Evolutionary conservation across 1,139 yeast genomes (phyloP), one percentile per base, ranked within the genome.

Genomic region (Suhomyces yuchorum): DNA sequence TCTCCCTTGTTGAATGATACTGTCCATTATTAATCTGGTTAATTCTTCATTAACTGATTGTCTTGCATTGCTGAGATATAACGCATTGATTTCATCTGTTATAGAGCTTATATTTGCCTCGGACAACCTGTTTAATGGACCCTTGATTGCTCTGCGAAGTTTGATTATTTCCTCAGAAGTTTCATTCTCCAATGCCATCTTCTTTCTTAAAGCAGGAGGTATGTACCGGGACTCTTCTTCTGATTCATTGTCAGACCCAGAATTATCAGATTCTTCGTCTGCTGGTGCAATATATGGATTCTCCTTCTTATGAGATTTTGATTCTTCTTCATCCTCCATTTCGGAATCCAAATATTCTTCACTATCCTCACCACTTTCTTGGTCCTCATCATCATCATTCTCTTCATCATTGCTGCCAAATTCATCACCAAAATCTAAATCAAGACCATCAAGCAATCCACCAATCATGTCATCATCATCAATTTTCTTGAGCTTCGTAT

Each of bases 271-370:
- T 2, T 44, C 46, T 6, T 44, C 49, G 8, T 44, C 44, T 4
- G 68, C 71, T 2, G 97, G 96, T 0, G 98, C 96, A 37, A 87
- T 82, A 60, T 86, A 91, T 3, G 98, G 97, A 58, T 91, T 91
- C 59, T 89, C 96, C 33, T 40, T 44, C 52, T 75, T 68, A 26
- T 72, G 68, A 44, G 54, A 60, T 33, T 60, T 68, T 3, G 18
- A 20, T 2, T 30, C 36, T 5, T 3, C 76, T 17, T 38, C 47
- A 36, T 32, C 35, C 19, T 33, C 42, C 8, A 30, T 20, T 8
- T 49, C 49, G 24, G 66, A 75, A 48, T 67, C 38, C 19, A 14
- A 26, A 11, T 9, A 26, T 8, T 32, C 46, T 9, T 36, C 50
- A 35, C 36, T 33, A 24, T 38, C 44, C 11, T 28, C 32, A 23